Evolutionary conservation across 2,329 filamentous ascomycete species (phyloP), one percentile per base, ranked within the genome.

Genomic region (Colletotrichum tabaci): DNA sequence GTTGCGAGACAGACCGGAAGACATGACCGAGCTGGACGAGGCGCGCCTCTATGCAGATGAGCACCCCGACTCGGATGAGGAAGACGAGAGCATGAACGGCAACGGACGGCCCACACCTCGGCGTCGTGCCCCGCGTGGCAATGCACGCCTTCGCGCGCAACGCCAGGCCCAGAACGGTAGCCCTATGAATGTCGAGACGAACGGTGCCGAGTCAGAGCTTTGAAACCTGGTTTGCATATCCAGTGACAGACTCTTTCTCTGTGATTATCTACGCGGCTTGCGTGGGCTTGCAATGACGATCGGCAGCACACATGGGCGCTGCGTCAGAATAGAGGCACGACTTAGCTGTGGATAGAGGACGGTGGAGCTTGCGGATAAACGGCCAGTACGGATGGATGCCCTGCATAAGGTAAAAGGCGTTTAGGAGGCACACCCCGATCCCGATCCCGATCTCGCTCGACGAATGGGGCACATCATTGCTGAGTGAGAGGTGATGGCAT

Each of bases 1-100:
- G 96, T 85, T 99, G 77, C 91, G 96, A 75, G 91, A 93, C 82
- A 93, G 95, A 79, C 96, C 96, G 0, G 86, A 87, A 16, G 90
- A 98, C 78, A 87, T 98, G 66, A 91, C 87, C 53, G 93, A 97
- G 77, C 86, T 98, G 61, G 95, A 99, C 79, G 96, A 99, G 83
- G 87, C 88, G n/a, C 84, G 86, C 13, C 81, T 83, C 9, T 89
- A 86, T 75, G 86, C 84, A 30, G 84, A 86, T 70, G 84, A 88
- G 58, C 85, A 89, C 73, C 84, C 83, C 2, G 88, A 90, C 56
- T 86, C 84, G 30, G 89, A 91, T n/a, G 87, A 89, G 21, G 88
- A 90, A 18, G 88, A 90, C 18, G 84, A 86, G 67, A 82, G 79
- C 66, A 84, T 84, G 79, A 85, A 83, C 72, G 77, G 82, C 38